Evolutionary conservation across 768 basidiomycete genomes (phyloP), one percentile per base, ranked within the genome.

Genomic region (Termitomyces sp.): DNA sequence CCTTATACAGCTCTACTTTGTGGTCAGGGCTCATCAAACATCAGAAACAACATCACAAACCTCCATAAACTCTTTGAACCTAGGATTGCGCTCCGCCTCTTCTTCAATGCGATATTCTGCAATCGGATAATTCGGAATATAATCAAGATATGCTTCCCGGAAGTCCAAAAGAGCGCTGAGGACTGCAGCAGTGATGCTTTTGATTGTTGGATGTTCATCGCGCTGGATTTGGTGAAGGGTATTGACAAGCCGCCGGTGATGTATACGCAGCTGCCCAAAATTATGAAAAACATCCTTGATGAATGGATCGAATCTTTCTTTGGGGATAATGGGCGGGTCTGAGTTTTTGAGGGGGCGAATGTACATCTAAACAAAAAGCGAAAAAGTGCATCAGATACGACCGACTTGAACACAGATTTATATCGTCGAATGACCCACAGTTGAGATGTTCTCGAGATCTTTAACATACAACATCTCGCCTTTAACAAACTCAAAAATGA

Each of bases 381-480:
- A 31, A 20, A 41, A 53, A 36, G 9, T 7, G n/a, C 24, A 42
- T 53, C 20, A 59, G 37, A 45, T 31, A 50, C 6, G 7, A 59
- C 30, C 39, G 39, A 33, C 31, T 41, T 9, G 13, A 48, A 20
- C 36, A 55, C 33, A 47, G 15, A 36, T 18, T 24, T 46, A 2
- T 15, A n/a, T 39, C n/a, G 54, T 50, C 36, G 37, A 60, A 18
- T 8, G n/a, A 72, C 84, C 31, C 63, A 95, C 93, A 53, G 76
- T 78, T 58, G 92, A 89, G 53, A 97, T 89, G 55, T 88, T 92
- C 70, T 95, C 91, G 52, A 98, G 73, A 75, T 97, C 95, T 61
- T 86, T 90, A n/a, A 96, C 95, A 70, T 96, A 97, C 27, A 86
- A 84, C 94, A 98, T 98, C 73, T 98, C 95, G 59, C 90, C 90